These are phyloP conservation scores for Thelephora terrestris DNA, from an alignment of 1,284 basidiomycete genomes.

Conservation along the genomic window DNA sequence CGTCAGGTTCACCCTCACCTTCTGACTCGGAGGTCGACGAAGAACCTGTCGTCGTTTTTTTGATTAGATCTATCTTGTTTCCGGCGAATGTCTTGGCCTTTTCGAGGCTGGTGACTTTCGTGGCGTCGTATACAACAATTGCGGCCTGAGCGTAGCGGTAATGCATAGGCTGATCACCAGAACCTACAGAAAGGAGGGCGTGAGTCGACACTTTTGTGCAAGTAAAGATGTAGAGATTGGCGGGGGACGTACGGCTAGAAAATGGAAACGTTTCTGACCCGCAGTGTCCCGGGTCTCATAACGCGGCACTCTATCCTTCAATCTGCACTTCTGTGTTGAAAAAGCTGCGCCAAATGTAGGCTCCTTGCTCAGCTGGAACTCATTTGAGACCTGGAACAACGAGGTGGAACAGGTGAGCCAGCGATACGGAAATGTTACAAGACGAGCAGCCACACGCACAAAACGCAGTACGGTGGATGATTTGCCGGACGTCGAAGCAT, in stretches of 20 bases:
- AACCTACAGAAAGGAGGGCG: conserved; percentile 8
- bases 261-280: conserved; percentile 92
- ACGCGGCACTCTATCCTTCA: conserved; percentile 85
- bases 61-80: conserved; percentile 93
- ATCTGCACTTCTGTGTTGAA: conserved; percentile 83
- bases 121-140: conserved; percentile 97
- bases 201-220: neutral
- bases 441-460: conserved; percentile 94
- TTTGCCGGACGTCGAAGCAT: too few species aligned
- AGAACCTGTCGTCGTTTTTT: conserved; percentile 49
- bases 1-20: conserved; percentile 75
- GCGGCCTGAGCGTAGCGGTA: conserved; percentile 98
- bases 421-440: conserved; percentile 24
- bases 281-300: conserved; percentile 98
- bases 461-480: too few species aligned
- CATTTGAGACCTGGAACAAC: conserved; percentile 72
- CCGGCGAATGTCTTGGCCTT: conserved; percentile 98
- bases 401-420: conserved; percentile 6
- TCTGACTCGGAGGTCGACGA: conserved; percentile 40
- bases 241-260: conserved; percentile 59
- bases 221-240: conserved; percentile 3
- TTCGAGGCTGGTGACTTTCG: conserved; percentile 88
- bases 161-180: conserved; percentile 74
- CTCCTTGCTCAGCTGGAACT: conserved; percentile 95
- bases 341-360: conserved; percentile 98